Base-by-base conservation (phyloP, 2,329 filamentous ascomycete species). In the Aspergillus pseudoglaucus region DNA sequence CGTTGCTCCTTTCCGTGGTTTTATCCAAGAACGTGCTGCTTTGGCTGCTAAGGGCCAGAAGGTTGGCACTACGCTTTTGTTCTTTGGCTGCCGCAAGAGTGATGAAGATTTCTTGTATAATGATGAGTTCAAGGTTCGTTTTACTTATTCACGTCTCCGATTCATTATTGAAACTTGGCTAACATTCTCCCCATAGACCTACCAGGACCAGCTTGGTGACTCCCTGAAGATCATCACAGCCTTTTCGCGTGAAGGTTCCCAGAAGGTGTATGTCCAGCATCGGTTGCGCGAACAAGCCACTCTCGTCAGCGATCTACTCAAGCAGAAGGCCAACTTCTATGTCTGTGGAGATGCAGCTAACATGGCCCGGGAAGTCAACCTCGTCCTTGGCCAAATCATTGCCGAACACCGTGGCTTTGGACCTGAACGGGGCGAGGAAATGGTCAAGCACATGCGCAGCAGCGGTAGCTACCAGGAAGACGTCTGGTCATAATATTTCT, bases 251-350 rank as follows among this genome's bases (percentile, higher is more conserved):
- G 88, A 96, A 54, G 77, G 81, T 0, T 69, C 83, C 39, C 80
- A 93, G 69, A 98, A 98, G 74, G 88, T 98, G 33, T 98, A 98
- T 65, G 93, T 98, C 18, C 93, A 98, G 73, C 90, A 98, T 71
- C 81, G 87, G 53, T 79, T 98, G 51, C 85, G 87, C 72, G 88
- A 97, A 69, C 79, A 84, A 44, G 84, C 87, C 50, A 80, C 87
- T 61, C 83, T 95, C 60, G 79, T 98, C 72, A 91, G 95, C 71
- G 84, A 91, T 55, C 81, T 98, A 1, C 78, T 98, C 8, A 78
- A 86, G 57, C 78, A 90, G 69, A 84, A 84, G 64, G 93, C 89
- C 4, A 96, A 93, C 72, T 90, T 98, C 69, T 98, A 98, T 68
- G 91, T 98, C 49, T 98, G 94, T 62, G 93, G 93, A 73, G 93